A percentile compares a stretch with the other conserved stretches of the same genome.
Conservation (phyloP, 23 red algal species). For the Gracilaria caudata region DNA sequence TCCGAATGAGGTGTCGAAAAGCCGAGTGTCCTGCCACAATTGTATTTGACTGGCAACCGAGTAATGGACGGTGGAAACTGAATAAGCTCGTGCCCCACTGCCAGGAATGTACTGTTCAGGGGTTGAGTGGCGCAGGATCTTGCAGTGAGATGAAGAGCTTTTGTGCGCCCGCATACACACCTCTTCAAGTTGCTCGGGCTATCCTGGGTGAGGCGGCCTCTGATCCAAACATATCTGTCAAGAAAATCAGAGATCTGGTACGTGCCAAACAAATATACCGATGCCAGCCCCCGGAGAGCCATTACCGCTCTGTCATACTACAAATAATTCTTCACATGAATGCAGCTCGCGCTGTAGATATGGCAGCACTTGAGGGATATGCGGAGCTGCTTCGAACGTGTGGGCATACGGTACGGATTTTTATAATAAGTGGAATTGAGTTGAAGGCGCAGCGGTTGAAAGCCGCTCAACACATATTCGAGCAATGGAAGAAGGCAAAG, state of each 20-base stretch:
- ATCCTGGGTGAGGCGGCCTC: not conserved
- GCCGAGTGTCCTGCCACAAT: not conserved
- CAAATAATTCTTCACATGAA: slow-evolving; percentile 15
- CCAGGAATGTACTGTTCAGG: slow-evolving; percentile 35
- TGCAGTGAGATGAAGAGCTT: not conserved
- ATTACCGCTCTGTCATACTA: slow-evolving; percentile 4
- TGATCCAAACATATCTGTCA: slow-evolving; percentile 29
- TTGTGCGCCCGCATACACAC: slow-evolving; percentile 23
- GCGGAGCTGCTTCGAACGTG: slow-evolving; percentile 15
- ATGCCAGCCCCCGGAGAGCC: slow-evolving; percentile 32
- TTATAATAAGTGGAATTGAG: slow-evolving; percentile 17
- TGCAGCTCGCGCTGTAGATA: slow-evolving; percentile 25
- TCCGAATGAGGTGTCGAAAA: slow-evolving; percentile 12
- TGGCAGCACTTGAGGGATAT: slow-evolving; percentile 46
- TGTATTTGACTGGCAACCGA: slow-evolving; percentile 25
- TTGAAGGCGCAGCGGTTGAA: slow-evolving; percentile 31
- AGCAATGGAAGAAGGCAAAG: slow-evolving; percentile 40
- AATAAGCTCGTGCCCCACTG: slow-evolving; percentile 15
- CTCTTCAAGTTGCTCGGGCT: slow-evolving; percentile 17
- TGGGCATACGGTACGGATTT: slow-evolving; percentile 17
- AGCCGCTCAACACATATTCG: slow-evolving; percentile 33
- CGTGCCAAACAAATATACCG: slow-evolving; percentile 31
- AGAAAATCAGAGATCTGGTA: slow-evolving; percentile 11
- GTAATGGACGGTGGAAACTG: slow-evolving; percentile 31
- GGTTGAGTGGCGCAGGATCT: not conserved